Evolutionary conservation across 108 stramenopile species (phyloP), one percentile per base, ranked within the genome.

Genomic region (Cyclotella sp.): DNA sequence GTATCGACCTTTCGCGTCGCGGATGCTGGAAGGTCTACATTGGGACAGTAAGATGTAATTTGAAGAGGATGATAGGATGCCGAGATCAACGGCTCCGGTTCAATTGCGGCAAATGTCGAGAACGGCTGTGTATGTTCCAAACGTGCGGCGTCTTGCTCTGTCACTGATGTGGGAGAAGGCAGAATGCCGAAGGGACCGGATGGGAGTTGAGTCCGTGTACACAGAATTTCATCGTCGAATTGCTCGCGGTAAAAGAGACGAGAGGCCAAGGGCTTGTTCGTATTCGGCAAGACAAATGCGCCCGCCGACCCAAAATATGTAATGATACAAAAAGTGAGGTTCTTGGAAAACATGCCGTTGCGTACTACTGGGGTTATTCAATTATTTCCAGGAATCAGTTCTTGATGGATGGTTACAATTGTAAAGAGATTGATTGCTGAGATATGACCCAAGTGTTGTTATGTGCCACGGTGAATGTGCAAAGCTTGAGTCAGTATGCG

Each of bases 181-280:
- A 64, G 43, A 11, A 64, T 64, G n/a, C 49, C 67, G 44, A 68
- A 68, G 0, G 67, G n/a, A 34, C 49, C 67, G 3, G 67, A 9
- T 12, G 67, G 67, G 2, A 68, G 49, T 8, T 64, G 49, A 0
- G 15, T 26, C 7, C 29, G 9, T 22, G 43, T 9, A 16, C 44
- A 64, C 9, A 0, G 12, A 9, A 3, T 9, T 6, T 24, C 8
- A 18, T 68, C 46, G 16, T 51, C 30, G 22, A 52, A 3, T 5
- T 46, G 49, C 28, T 51, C 51, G 18, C 49, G 67, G 34, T 68
- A 68, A 8, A 24, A 21, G 16, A 52, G 30, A 18, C 49, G 49
- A 21, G 64, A 21, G 44, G 67, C 16, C 4, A 28, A 39, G 43
- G 16, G 30, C 11, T 29, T 21, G 49, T 53, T 22, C 24, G 19